Base-by-base conservation (phyloP, 805 yeast genomes). In the Barnettozyma botsteinii region DNA sequence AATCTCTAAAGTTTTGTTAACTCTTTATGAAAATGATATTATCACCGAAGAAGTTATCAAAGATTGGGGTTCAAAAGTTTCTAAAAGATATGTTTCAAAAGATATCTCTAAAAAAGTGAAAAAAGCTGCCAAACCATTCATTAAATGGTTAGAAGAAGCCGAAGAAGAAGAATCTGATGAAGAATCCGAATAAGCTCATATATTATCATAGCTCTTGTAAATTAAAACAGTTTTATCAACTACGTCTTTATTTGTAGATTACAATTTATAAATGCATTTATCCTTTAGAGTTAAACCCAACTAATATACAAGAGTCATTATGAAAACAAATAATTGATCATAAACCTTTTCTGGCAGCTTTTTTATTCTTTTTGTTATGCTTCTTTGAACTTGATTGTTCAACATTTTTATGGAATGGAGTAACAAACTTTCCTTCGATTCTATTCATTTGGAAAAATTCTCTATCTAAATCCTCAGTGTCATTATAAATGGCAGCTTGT, bases 81-180 rank as follows among this genome's bases (percentile, higher is more conserved):
- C 95, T 38, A 88, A 88, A 72, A 89, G 88, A 65, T 93, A 81
- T 56, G 96, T 93, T 45, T 85, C 94, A 46, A 93, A 91, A 69
- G 95, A 87, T 34, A 73, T 79, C 25, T 82, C 94, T 38, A 91
- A 91, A 70, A 91, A 85, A 74, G 95, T 89, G 37, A 85, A 96
- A 66, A 85, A 81, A 66, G 93, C 96, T 33, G 97, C 97, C 46
- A 89, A 88, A 67, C 95, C 98, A 23, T 93, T 93, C 67, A 69
- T 93, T 49, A 79, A 83, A 51, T 93, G 98, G 98, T 77, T 93
- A 51, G 81, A 87, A 59, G 89, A 85, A 64, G 98, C 98, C 45
- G 96, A 87, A 52, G 85, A 78, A 50, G 82, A 77, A 35, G 86
- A 79, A 49, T 77, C 66, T 34, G 65, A 60, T 34, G 64, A 57